phyloP scores from a whole-genome alignment of 2,329 filamentous ascomycete species.

The Lomentospora prolificans region DNA sequence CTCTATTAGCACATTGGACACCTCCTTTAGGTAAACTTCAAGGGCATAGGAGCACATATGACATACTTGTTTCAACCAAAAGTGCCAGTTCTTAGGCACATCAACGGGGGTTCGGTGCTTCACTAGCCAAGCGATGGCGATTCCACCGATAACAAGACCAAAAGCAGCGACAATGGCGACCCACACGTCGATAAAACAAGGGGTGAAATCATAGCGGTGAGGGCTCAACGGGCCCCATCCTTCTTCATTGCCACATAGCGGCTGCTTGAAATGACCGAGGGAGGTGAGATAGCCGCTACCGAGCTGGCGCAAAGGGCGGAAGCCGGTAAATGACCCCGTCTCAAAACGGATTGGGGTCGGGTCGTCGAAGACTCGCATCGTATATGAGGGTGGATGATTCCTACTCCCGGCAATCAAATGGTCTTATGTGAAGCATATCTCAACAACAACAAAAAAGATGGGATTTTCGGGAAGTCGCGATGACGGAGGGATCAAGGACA shows the following conservation, averaged over 20 bases:
- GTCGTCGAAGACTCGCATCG: slow-evolving; percentile 12
- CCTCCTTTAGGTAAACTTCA: not conserved
- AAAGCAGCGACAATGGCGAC: slow-evolving; percentile 68
- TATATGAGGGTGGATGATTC: not conserved
- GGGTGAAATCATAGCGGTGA: slow-evolving; percentile 85
- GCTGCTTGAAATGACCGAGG: slow-evolving; percentile 44
- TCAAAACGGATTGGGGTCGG: slow-evolving; percentile 20
- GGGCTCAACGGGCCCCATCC: slow-evolving; percentile 93
- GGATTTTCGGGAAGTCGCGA: not conserved
- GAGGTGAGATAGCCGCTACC: slow-evolving; percentile 51
- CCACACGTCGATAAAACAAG: slow-evolving; percentile 93
- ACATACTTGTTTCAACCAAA: slow-evolving; percentile 80
- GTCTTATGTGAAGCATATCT: not conserved
- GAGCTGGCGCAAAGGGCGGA: slow-evolving; percentile 38
- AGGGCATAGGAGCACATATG: slow-evolving; percentile 8
- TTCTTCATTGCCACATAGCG: slow-evolving; percentile 79
- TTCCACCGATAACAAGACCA: slow-evolving; percentile 66
- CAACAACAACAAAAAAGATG: not conserved
- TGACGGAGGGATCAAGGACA: no score
- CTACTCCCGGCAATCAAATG: not conserved
- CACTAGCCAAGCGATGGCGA: slow-evolving; percentile 72
- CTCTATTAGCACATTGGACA: not conserved
- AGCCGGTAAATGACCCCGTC: slow-evolving; percentile 53
- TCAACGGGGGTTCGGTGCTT: slow-evolving; percentile 55
- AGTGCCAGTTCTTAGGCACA: slow-evolving; percentile 79